These are phyloP conservation scores for Sherardia arvensis DNA, from an alignment of 257 asterid species.

Conservation along the genomic window DNA sequence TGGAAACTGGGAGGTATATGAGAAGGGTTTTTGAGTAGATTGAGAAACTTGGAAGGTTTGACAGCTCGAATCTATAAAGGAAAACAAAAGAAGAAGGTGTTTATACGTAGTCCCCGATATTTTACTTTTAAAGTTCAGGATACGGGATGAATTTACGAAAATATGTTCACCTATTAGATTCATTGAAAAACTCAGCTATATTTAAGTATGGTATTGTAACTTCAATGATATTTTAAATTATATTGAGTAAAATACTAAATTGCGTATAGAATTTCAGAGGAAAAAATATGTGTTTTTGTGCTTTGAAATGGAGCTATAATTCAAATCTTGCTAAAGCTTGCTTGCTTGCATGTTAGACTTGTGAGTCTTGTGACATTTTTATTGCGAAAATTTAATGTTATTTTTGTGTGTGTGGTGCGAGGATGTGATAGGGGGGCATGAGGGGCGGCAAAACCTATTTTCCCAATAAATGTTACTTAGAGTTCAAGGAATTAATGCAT, in stretches of 20 bases:
- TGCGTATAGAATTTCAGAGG: no score
- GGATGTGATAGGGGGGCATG: constrained; percentile 7
- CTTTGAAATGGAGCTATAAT: constrained; percentile 15
- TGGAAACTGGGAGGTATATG: constrained; percentile 1
- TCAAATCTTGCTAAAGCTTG: constrained; percentile 10
- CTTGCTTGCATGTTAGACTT: constrained; percentile 54
- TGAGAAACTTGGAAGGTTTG: constrained; percentile 35
- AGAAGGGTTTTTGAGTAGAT: constrained; percentile 21
- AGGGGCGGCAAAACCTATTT: constrained; percentile 28
- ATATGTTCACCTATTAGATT: no score
- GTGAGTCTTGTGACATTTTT: constrained; percentile 46
- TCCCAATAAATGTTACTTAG: constrained; percentile 72
- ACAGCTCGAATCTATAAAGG: not conserved
- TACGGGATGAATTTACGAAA: no score
- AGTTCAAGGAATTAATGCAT: constrained; percentile 51
- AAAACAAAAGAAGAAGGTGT: no score
- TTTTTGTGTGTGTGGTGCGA: not conserved
- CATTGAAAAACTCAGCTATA: no score
- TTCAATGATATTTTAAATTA: no score
- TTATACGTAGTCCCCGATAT: no score
- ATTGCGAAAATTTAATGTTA: constrained; percentile 25
- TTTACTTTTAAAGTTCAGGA: no score
- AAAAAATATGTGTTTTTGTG: not conserved
- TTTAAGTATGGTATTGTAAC: no score
- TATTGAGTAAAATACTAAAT: no score